Conservation (phyloP, 305 asterid species). For the Solanum chacoense region DNA sequence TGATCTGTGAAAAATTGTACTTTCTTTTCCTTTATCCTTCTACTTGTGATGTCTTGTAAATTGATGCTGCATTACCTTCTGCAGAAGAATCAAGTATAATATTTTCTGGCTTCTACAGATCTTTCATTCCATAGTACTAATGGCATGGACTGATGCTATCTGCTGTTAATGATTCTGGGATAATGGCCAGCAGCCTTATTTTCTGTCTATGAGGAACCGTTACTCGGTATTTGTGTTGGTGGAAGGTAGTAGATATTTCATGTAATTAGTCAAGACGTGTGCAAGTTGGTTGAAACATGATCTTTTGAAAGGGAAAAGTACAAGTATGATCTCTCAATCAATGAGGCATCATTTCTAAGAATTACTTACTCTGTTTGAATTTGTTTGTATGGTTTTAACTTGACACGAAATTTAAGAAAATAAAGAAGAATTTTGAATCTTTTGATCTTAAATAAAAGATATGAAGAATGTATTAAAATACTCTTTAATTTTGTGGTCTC, state of each 20-base stretch:
- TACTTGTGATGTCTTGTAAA: background rate
- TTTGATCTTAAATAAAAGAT: background rate
- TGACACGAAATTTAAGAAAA: background rate
- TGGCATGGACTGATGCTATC: background rate
- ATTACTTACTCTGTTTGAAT: background rate
- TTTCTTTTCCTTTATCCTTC: background rate
- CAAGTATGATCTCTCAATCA: background rate
- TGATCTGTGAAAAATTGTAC: background rate
- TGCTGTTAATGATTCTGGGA: background rate
- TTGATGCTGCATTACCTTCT: background rate
- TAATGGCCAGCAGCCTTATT: background rate
- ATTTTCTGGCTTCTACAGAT: background rate
- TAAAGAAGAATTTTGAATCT: background rate
- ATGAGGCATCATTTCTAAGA: background rate
- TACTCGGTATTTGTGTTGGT: background rate
- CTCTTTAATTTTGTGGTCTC: background rate
- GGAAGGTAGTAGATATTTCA: background rate
- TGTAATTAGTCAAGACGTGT: background rate
- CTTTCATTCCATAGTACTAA: background rate
- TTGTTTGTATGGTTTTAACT: background rate
- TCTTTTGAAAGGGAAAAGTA: background rate
- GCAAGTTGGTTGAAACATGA: background rate
- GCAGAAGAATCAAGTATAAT: background rate
- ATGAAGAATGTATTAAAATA: background rate
- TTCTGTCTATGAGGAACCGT: background rate